phyloP scores from a whole-genome alignment of 495 filamentous ascomycete genomes.

The Aspergillus saccharolyticus region DNA sequence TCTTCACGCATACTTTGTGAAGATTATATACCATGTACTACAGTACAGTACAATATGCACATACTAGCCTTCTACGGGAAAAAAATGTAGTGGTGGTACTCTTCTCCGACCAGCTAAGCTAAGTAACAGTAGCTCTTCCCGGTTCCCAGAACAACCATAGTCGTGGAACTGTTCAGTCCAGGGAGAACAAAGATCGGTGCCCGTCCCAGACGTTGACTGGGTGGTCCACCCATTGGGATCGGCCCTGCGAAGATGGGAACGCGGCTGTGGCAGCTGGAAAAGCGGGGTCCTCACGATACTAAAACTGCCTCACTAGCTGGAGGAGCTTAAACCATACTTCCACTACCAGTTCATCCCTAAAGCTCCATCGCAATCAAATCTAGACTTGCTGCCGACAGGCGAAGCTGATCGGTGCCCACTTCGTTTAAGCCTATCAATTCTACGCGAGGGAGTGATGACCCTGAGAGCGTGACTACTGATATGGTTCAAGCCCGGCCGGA shows the following conservation, averaged over 20 bases:
- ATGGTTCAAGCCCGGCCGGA: background rate
- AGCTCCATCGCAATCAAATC: background rate
- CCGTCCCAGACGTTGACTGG: background rate
- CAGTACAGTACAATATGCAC: too few species aligned
- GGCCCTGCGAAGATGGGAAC: background rate
- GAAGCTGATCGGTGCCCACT: background rate
- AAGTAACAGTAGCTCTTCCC: too few species aligned
- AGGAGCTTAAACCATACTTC: background rate
- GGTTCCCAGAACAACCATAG: background rate
- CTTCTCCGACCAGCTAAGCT: background rate
- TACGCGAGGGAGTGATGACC: background rate
- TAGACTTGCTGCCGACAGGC: background rate
- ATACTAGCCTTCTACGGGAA: background rate
- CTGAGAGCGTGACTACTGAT: background rate
- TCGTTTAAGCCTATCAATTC: background rate
- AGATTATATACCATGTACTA: too few species aligned
- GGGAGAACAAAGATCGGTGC: background rate
- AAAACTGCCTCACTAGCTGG: background rate
- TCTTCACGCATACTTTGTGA: too few species aligned
- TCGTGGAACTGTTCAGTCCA: background rate
- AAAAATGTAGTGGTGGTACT: background rate
- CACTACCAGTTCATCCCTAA: background rate
- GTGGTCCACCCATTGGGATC: constrained; percentile 1
- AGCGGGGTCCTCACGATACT: background rate
- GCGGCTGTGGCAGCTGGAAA: background rate